Conservation (phyloP, 345 rosid genomes). For the Moricandia moricandioides region DNA sequence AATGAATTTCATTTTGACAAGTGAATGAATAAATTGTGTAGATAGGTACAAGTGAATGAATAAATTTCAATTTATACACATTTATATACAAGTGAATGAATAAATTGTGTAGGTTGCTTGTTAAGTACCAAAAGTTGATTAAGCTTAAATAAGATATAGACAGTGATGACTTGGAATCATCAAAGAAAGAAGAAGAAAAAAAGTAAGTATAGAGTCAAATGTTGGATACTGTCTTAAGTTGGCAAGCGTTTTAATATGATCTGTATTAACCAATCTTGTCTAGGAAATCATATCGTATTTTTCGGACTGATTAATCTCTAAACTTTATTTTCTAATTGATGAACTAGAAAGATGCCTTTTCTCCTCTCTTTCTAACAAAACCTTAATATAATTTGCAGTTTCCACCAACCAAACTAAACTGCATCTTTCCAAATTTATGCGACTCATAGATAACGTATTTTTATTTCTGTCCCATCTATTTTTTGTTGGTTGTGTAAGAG, state of each 20-base stretch:
- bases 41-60: too few relatives aligned
- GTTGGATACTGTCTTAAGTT: slow-evolving; percentile 10
- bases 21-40: neutral
- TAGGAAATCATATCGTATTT: slow-evolving; percentile 6
- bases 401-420: slow-evolving; percentile 20
- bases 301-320: slow-evolving; percentile 20
- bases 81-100: too few relatives aligned
- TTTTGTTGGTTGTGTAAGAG: neutral
- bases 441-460: neutral
- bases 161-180: neutral
- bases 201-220: neutral
- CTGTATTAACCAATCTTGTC: slow-evolving; percentile 7
- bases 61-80: too few relatives aligned
- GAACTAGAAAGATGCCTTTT: slow-evolving; percentile 14
- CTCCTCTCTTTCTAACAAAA: slow-evolving; percentile 9
- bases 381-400: neutral
- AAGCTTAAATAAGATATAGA: neutral
- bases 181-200: too few relatives aligned
- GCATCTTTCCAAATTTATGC: neutral
- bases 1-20: neutral
- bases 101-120: neutral
- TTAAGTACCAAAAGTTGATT: neutral
- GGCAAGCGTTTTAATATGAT: neutral
- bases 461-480: neutral
- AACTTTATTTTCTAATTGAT: slow-evolving; percentile 3